Base-by-base conservation (phyloP, 495 filamentous ascomycete genomes). In the Penicillium paxilli region DNA sequence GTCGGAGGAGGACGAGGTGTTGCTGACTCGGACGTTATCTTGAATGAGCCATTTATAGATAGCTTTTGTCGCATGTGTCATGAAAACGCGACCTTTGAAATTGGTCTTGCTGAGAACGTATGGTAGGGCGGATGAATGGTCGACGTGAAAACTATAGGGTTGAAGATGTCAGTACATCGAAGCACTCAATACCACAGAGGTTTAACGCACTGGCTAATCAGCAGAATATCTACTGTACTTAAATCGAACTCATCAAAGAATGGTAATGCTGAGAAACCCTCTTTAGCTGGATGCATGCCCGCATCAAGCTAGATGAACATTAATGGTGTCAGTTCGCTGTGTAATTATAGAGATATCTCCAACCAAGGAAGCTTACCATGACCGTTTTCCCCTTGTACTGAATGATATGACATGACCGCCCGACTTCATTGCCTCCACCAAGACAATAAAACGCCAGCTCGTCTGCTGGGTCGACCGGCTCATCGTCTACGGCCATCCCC, bases 41-140 rank as follows among this genome's bases (percentile, higher is more conserved):
- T 96, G 91, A 47, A 98, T 96, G 28, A 98, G 80, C 92, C 93
- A 97, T 78, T 97, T 98, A 80, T 98, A 98, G 71, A 98, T 98
- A 54, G 94, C 94, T 72, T 97, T 97, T 21, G 94, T 98, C 5
- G 94, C 89, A 75, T 98, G 94, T 22, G 94, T 98, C 93, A 97
- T 98, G 75, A 97, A 97, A 52, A 97, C 92, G 23, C 92, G 85
- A 49, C 94, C 94, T 57, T 88, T 87, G 80, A 98, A 98, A 65
- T 95, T 96, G 42, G 94, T 97, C 73, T 98, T 98, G 53, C 93
- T 87, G 66, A 98, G 83, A 51, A 98, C 94, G 70, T 97, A 98
- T 28, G 94, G 94, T 22, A 98, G 80, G 16, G 93, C 94, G 19
- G 93, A 92, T 4, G 94, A 96, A 75, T 98, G 94, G 70, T 98